These are phyloP conservation scores for Kodamaea nitidulidarum DNA, from an alignment of 805 yeast genomes.

Conservation along the genomic window DNA sequence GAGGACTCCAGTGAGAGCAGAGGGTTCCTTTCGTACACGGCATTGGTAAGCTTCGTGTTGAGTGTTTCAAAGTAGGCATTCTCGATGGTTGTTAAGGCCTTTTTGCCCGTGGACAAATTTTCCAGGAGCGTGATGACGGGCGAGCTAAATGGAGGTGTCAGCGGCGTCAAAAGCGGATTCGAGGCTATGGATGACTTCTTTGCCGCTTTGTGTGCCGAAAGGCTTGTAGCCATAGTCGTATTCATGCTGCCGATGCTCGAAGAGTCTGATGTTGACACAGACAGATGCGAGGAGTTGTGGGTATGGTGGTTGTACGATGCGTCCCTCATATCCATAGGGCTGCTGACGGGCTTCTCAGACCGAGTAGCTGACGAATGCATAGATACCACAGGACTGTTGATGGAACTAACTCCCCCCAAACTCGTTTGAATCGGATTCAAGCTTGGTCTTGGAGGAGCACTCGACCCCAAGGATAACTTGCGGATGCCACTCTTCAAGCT, in stretches of 20 bases:
- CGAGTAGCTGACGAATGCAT: neutral
- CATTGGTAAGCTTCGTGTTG: conserved; percentile 9
- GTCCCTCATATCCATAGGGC: neutral
- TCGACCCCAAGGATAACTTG: conserved; percentile 26
- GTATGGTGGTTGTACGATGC: conserved; percentile 7
- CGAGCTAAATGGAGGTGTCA: conserved; percentile 32
- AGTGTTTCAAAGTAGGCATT: conserved; percentile 32
- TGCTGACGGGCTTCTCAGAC: neutral
- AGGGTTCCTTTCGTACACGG: conserved; percentile 3
- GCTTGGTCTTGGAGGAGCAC: conserved; percentile 9
- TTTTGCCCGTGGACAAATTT: conserved; percentile 26
- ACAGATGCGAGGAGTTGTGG: conserved; percentile 13
- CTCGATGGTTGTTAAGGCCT: conserved; percentile 27
- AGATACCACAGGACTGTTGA: neutral
- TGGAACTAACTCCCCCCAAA: neutral
- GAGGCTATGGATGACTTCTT: conserved; percentile 21
- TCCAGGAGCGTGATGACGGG: conserved; percentile 40
- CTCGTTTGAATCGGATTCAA: conserved; percentile 15
- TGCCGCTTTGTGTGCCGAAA: conserved; percentile 6
- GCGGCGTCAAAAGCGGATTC: conserved; percentile 23
- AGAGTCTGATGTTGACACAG: conserved; percentile 7
- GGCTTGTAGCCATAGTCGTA: conserved; percentile 8
- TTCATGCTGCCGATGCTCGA: conserved; percentile 6
- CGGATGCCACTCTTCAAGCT: conserved; percentile 37
- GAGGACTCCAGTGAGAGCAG: conserved; percentile 6